Conservation (phyloP, 2,329 filamentous ascomycete species). For the Beauveria varroae region DNA sequence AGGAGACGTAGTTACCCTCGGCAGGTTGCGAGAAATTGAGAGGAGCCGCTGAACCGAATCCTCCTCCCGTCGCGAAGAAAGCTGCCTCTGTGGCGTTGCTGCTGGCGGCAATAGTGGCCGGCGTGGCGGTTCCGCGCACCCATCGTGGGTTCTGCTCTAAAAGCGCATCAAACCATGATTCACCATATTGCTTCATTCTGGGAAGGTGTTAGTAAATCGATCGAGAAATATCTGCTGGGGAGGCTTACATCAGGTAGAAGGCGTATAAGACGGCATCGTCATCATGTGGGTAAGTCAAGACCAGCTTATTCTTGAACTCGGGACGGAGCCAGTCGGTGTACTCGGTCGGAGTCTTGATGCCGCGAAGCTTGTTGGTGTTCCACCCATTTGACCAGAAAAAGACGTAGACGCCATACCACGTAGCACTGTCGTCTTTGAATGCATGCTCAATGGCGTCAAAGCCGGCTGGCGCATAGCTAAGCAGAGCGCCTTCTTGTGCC, state of each 20-base stretch:
- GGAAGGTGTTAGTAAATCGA: background rate
- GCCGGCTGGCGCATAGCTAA: constrained; percentile 40
- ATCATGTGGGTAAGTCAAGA: constrained; percentile 49
- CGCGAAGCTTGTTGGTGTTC: constrained; percentile 27
- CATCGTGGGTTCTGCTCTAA: constrained; percentile 42
- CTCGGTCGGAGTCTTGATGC: constrained; percentile 26
- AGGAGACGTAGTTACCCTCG: constrained; percentile 36
- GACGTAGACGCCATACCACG: constrained; percentile 34
- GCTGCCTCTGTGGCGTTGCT: constrained; percentile 24
- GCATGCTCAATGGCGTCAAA: constrained; percentile 35
- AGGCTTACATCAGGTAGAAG: constrained; percentile 39
- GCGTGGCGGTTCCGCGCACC: constrained; percentile 44
- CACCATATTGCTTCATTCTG: constrained; percentile 33
- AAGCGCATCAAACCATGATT: constrained; percentile 39
- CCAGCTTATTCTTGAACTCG: constrained; percentile 45
- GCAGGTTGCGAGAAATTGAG: constrained; percentile 24
- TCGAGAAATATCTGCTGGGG: too few species aligned
- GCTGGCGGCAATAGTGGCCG: constrained; percentile 25
- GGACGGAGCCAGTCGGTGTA: constrained; percentile 39
- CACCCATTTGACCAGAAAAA: constrained; percentile 30
- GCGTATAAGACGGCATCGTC: constrained; percentile 48
- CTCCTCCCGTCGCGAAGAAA: constrained; percentile 25
- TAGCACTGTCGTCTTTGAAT: constrained; percentile 36
- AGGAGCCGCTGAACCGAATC: constrained; percentile 13
- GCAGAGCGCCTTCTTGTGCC: constrained; percentile 37